phyloP scores from a whole-genome alignment of 2,329 filamentous ascomycete genomes.

The Dactylellina drechsleri region DNA sequence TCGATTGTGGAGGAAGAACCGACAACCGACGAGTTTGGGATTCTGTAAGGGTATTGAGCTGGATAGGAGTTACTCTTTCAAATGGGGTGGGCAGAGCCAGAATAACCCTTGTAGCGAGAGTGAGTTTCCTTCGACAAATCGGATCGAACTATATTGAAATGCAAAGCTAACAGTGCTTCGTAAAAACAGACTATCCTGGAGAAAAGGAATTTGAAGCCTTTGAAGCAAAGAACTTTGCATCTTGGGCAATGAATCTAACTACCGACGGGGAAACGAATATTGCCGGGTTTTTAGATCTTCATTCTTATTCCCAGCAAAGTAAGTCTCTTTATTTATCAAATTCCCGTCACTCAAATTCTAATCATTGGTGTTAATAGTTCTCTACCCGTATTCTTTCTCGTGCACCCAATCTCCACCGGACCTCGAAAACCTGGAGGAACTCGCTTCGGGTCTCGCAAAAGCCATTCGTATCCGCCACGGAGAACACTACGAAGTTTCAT shows the following conservation, averaged over 20 bases:
- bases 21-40: slow-evolving; percentile 80
- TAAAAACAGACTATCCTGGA: slow-evolving; percentile 72
- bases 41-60: slow-evolving; percentile 91
- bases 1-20: slow-evolving; percentile 92
- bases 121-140: slow-evolving; percentile 37
- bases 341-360: slow-evolving; percentile 14
- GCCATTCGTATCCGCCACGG: slow-evolving; percentile 78
- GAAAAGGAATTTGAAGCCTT: slow-evolving; percentile 82
- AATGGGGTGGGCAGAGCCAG: slow-evolving; percentile 77
- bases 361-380: slow-evolving; percentile 65
- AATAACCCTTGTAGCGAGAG: slow-evolving; percentile 90
- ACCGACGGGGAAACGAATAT: slow-evolving; percentile 76
- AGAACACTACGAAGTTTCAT: slow-evolving; percentile 78
- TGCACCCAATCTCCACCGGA: slow-evolving; percentile 82
- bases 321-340: slow-evolving; percentile 17
- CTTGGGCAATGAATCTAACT: slow-evolving; percentile 85
- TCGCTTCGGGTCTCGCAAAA: slow-evolving; percentile 87
- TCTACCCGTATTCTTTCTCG: slow-evolving; percentile 90
- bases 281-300: slow-evolving; percentile 86
- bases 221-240: slow-evolving; percentile 78
- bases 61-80: slow-evolving; percentile 84
- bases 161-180: slow-evolving; percentile 1
- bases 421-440: slow-evolving; percentile 88
- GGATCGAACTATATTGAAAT: neutral
- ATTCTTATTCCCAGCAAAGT: slow-evolving; percentile 89